These are phyloP conservation scores for Xerophyta viscosa DNA, from an alignment of 106 monocot species.

Conservation along the genomic window DNA sequence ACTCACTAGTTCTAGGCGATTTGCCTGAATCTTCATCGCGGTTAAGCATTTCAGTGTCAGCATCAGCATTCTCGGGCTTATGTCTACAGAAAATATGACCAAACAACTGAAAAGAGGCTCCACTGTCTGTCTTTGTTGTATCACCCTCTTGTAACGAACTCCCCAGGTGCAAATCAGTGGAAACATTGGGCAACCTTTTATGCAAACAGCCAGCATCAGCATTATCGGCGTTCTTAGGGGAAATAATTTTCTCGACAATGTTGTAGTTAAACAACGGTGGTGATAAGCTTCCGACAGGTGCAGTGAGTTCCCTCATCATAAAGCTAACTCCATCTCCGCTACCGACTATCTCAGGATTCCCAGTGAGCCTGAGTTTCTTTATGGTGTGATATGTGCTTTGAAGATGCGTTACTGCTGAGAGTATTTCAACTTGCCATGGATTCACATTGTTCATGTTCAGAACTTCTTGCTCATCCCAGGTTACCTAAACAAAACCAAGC, in stretches of 20 bases:
- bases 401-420: constrained; percentile 5
- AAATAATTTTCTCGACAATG: not conserved
- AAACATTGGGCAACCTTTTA: constrained; percentile 3
- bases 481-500: constrained; percentile 27
- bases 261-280: constrained; percentile 7
- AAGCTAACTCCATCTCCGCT: not conserved
- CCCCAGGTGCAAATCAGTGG: constrained; percentile 11
- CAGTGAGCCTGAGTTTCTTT: constrained; percentile 17
- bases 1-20: no score
- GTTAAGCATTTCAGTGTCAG: not conserved
- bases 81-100: constrained; percentile 5
- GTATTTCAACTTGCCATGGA: constrained; percentile 68
- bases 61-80: not conserved
- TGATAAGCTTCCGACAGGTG: constrained; percentile 6
- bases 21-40: no score
- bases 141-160: not conserved
- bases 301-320: constrained; percentile 1
- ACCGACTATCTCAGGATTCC: constrained; percentile 1
- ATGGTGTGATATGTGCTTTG: no score
- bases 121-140: not conserved
- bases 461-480: constrained; percentile 51
- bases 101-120: constrained; percentile 9
- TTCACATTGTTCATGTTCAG: constrained; percentile 26
- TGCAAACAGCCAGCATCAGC: not conserved
- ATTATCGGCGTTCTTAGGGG: not conserved